Evolutionary conservation across 2,329 filamentous ascomycete genomes (phyloP).

Genomic region (Colletotrichum australisinense): DNA sequence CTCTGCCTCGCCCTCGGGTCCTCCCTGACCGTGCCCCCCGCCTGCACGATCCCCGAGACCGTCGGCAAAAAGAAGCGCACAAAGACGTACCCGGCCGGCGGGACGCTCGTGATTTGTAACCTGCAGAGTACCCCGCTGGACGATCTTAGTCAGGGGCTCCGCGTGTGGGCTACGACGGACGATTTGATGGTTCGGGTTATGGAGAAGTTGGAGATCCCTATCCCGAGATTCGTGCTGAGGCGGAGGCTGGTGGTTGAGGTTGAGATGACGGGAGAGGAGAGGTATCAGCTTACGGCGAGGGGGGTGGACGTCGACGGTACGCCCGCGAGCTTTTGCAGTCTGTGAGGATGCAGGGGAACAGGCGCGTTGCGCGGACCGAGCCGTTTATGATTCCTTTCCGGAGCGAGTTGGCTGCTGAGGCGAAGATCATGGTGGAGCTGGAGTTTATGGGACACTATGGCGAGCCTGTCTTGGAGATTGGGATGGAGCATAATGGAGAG

Average conservation of each 20-base stretch:
- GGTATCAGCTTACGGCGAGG: conserved; percentile 43
- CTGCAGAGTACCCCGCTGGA: conserved; percentile 57
- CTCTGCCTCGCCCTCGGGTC: conserved; percentile 59
- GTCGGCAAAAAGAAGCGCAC: conserved; percentile 42
- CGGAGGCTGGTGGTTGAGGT: conserved; percentile 46
- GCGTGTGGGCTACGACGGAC: conserved; percentile 51
- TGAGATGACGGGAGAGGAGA: conserved; percentile 35
- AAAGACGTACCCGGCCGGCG: conserved; percentile 17
- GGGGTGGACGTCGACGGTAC: conserved; percentile 56
- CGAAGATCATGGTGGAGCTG: conserved; percentile 49
- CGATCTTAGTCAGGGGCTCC: conserved; percentile 40
- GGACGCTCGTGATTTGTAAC: conserved; percentile 56
- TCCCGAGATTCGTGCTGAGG: conserved; percentile 51
- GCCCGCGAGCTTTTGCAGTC: conserved; percentile 53
- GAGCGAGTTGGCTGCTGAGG: conserved; percentile 38
- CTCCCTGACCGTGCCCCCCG: conserved; percentile 56
- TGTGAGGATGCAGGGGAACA: conserved; percentile 50
- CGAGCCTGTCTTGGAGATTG: conserved; percentile 52
- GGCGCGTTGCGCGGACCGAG: conserved; percentile 48
- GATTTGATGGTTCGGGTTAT: conserved; percentile 54
- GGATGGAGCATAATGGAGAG: conserved; percentile 34
- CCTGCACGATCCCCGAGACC: conserved; percentile 52
- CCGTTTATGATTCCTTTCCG: conserved; percentile 52
- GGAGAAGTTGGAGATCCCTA: conserved; percentile 48
- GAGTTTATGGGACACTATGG: conserved; percentile 61